These are phyloP conservation scores for Osmanthus fragrans DNA, from an alignment of 257 asterid species.

Conservation along the genomic window DNA sequence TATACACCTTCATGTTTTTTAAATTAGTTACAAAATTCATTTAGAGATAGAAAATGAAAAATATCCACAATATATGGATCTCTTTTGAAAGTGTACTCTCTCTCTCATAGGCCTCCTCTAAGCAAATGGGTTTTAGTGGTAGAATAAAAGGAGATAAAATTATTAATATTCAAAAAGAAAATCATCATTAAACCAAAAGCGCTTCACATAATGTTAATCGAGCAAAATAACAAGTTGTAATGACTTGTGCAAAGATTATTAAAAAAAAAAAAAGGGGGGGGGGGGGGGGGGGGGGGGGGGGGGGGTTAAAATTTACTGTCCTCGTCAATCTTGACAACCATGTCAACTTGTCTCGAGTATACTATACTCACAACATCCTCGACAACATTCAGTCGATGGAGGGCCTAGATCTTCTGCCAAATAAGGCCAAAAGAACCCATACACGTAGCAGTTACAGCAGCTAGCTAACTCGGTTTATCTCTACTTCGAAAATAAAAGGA, in stretches of 20 bases:
- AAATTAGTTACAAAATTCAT: too few species aligned
- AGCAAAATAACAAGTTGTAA: not conserved
- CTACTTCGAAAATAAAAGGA: constrained; percentile 19
- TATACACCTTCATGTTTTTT: too few species aligned
- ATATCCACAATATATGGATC: too few species aligned
- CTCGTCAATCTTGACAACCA: not conserved
- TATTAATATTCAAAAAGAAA: not conserved
- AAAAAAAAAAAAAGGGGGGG: too few species aligned
- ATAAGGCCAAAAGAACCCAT: not conserved
- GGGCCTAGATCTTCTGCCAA: not conserved
- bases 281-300: too few species aligned
- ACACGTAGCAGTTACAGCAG: constrained; percentile 26
- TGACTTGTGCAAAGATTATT: not conserved
- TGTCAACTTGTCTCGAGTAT: not conserved
- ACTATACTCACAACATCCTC: not conserved
- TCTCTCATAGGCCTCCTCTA: too few species aligned
- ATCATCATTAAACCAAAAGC: not conserved
- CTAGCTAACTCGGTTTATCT: not conserved
- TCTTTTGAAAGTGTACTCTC: too few species aligned
- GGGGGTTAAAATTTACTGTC: too few species aligned
- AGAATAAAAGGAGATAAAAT: too few species aligned
- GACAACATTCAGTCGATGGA: not conserved
- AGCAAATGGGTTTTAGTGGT: not conserved
- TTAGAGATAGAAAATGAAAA: too few species aligned
- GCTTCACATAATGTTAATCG: not conserved